Conservation (phyloP, 495 filamentous ascomycete species). For the Aspergillus panamensis region DNA sequence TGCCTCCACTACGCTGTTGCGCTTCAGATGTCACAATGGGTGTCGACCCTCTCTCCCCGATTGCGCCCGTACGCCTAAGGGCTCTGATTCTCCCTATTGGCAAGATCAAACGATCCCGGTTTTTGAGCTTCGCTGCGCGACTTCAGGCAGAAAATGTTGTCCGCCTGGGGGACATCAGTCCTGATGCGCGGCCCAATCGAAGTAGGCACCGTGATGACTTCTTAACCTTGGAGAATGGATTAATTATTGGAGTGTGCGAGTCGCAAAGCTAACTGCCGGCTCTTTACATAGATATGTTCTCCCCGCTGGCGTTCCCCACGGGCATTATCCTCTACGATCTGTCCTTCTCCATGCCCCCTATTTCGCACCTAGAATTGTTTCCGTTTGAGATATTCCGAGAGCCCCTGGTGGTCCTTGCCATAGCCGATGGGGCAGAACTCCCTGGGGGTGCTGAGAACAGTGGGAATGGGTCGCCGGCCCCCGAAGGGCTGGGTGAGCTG, state of each 20-base stretch:
- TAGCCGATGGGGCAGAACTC: constrained; percentile 69
- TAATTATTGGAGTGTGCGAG: neutral
- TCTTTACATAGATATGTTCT: constrained; percentile 75
- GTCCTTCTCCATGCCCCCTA: constrained; percentile 70
- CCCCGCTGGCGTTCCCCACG: constrained; percentile 84
- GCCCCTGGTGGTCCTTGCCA: constrained; percentile 71
- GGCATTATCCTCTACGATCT: constrained; percentile 90
- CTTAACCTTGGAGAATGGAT: neutral
- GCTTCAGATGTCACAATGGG: constrained; percentile 62
- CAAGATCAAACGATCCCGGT: constrained; percentile 75
- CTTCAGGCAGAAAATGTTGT: constrained; percentile 79
- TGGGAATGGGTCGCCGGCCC: constrained; percentile 26
- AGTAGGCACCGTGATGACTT: constrained; percentile 54
- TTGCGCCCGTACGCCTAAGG: constrained; percentile 83
- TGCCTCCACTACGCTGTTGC: constrained; percentile 28
- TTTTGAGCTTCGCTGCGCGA: constrained; percentile 71
- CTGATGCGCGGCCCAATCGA: constrained; percentile 80
- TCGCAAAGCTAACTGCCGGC: neutral
- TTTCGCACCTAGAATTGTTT: constrained; percentile 71
- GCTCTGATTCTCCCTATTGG: constrained; percentile 83
- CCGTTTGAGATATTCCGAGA: constrained; percentile 85
- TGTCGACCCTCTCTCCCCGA: constrained; percentile 79
- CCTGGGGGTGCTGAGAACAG: constrained; percentile 35
- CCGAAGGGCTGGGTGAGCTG: constrained; percentile 56
- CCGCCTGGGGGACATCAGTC: constrained; percentile 84